phyloP scores from a whole-genome alignment of 768 basidiomycete genomes.

The Lyophyllum shimeji region DNA sequence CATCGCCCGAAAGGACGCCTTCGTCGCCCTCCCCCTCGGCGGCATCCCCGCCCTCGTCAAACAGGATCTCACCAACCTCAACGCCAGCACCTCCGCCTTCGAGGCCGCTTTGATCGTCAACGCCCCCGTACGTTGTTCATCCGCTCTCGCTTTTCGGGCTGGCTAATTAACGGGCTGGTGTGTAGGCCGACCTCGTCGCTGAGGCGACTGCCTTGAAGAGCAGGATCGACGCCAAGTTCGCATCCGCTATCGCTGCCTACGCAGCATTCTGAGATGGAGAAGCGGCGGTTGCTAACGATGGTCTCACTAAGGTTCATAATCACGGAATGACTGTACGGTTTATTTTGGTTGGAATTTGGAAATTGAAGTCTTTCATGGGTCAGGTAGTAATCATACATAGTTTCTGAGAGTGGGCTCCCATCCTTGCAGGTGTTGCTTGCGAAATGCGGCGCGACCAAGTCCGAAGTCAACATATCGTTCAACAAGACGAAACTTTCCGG shows the following conservation, averaged over 20 bases:
- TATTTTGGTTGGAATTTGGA: not conserved
- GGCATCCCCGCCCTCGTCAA: slow-evolving; percentile 30
- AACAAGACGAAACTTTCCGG: too few species aligned
- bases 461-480: too few species aligned
- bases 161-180: not conserved
- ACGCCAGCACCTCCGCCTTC: slow-evolving; percentile 21
- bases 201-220: slow-evolving; percentile 16
- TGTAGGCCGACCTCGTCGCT: slow-evolving; percentile 23
- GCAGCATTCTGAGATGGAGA: too few species aligned
- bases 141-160: not conserved
- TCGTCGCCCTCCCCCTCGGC: slow-evolving; percentile 28
- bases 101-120: slow-evolving; percentile 17
- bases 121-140: slow-evolving; percentile 25
- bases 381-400: too few species aligned
- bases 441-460: too few species aligned
- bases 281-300: not conserved
- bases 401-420: too few species aligned
- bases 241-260: slow-evolving; percentile 20
- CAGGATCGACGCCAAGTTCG: slow-evolving; percentile 23
- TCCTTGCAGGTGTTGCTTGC: too few species aligned
- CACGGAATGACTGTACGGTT: not conserved
- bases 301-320: not conserved
- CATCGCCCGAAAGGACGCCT: slow-evolving; percentile 24
- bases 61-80: slow-evolving; percentile 27
- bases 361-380: not conserved